Evolutionary conservation across 768 basidiomycete species (phyloP).

Genomic region (Leccinum uliginosum): DNA sequence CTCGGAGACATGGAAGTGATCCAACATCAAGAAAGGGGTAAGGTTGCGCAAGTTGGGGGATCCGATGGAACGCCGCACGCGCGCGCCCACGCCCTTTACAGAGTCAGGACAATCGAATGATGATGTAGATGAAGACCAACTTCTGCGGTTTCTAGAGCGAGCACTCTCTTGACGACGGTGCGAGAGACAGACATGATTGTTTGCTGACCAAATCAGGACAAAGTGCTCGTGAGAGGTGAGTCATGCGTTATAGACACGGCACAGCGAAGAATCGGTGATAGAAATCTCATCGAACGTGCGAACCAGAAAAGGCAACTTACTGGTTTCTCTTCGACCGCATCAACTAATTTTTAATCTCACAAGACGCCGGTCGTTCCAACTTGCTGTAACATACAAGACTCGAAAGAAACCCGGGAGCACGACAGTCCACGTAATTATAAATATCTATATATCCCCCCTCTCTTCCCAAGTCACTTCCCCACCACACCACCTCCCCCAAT

Average conservation of each 20-base stretch:
- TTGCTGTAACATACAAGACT: too few relatives aligned
- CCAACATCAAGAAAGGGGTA: conserved; percentile 88
- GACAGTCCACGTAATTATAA: conserved; percentile 8
- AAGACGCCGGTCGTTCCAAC: conserved; percentile 4
- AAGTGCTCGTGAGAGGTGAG: too few relatives aligned
- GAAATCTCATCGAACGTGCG: conserved; percentile 26
- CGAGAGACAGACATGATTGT: conserved; percentile 44
- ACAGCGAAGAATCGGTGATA: background rate
- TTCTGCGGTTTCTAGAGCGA: conserved; percentile 72
- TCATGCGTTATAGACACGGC: too few relatives aligned
- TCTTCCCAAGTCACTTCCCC: background rate
- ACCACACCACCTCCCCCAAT: conserved; percentile 31
- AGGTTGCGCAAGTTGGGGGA: conserved; percentile 68
- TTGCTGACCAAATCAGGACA: too few relatives aligned
- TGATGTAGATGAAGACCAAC: conserved; percentile 29
- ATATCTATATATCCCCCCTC: background rate
- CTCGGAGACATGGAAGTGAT: conserved; percentile 69
- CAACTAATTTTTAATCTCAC: background rate
- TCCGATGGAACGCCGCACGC: conserved; percentile 86
- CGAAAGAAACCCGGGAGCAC: too few relatives aligned
- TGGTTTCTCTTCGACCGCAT: background rate
- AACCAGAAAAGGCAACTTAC: conserved; percentile 15
- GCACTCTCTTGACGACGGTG: conserved; percentile 68
- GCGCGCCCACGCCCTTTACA: conserved; percentile 71
- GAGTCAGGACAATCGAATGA: background rate